These are phyloP conservation scores for Naumovozyma baii DNA, from an alignment of 805 yeast genomes.

Conservation along the genomic window DNA sequence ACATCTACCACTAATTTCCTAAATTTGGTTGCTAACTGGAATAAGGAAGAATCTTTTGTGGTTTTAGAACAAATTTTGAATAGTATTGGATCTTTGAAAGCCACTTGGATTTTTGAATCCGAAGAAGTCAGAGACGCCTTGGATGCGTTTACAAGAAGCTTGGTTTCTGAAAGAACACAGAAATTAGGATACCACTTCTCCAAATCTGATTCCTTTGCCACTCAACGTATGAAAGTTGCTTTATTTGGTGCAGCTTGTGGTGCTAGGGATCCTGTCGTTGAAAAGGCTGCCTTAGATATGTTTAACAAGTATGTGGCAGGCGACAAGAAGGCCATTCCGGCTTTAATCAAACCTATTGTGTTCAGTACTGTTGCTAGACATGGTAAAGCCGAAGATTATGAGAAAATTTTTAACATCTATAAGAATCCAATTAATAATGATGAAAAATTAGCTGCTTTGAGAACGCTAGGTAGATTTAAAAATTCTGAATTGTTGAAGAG, in stretches of 20 bases:
- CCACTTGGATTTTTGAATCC: constrained; percentile 49
- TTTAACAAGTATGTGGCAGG: constrained; percentile 51
- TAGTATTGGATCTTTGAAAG: constrained; percentile 39
- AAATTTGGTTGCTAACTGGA: constrained; percentile 52
- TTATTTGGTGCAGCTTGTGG: constrained; percentile 52
- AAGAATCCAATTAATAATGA: constrained; percentile 48
- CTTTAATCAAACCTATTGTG: constrained; percentile 58
- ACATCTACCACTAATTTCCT: constrained; percentile 52
- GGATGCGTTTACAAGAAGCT: constrained; percentile 41
- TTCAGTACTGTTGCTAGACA: constrained; percentile 52
- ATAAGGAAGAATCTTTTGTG: constrained; percentile 46
- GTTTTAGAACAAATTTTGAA: constrained; percentile 56
- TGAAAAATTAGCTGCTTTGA: constrained; percentile 60
- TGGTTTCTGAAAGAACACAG: constrained; percentile 45
- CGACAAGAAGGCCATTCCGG: constrained; percentile 57
- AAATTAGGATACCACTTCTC: constrained; percentile 56
- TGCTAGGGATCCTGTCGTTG: constrained; percentile 40
- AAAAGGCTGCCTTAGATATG: constrained; percentile 36
- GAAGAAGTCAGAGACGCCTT: constrained; percentile 39
- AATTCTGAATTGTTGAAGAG: constrained; percentile 42
- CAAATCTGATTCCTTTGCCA: constrained; percentile 45
- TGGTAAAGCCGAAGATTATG: constrained; percentile 55
- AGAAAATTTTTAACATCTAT: constrained; percentile 51
- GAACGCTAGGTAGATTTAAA: constrained; percentile 55
- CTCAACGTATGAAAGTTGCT: constrained; percentile 55